These are phyloP conservation scores for Gracilaria domingensis DNA, from an alignment of 23 red algal species.

Conservation along the genomic window DNA sequence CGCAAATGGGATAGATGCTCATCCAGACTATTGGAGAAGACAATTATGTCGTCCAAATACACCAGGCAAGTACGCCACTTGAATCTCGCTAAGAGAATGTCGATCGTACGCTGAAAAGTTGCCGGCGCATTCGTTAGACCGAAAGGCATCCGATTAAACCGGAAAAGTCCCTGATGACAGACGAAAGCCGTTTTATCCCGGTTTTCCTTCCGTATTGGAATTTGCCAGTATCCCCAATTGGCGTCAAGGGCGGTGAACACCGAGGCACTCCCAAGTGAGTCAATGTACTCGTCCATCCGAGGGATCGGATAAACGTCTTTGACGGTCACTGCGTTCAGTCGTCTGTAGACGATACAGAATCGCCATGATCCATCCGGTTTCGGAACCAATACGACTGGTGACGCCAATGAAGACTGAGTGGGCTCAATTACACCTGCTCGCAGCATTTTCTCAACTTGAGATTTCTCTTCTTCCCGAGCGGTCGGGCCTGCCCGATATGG, in stretches of 20 bases:
- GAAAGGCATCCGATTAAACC: constrained; percentile 36
- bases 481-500: neutral
- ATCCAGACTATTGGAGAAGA: constrained; percentile 38
- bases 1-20: constrained; percentile 35
- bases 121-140: constrained; percentile 58
- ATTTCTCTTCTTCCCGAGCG: neutral
- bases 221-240: constrained; percentile 43
- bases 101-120: constrained; percentile 48
- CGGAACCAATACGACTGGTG: constrained; percentile 38
- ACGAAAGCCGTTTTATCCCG: neutral
- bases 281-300: constrained; percentile 23
- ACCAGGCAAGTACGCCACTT: constrained; percentile 38
- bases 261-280: constrained; percentile 37
- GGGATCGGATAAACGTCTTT: constrained; percentile 57
- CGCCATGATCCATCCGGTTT: constrained; percentile 28
- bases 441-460: constrained; percentile 26
- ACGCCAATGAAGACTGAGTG: neutral
- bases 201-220: constrained; percentile 21
- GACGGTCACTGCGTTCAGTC: constrained; percentile 19
- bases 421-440: constrained; percentile 28
- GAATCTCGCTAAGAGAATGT: constrained; percentile 24
- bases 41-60: constrained; percentile 59
- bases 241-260: constrained; percentile 36
- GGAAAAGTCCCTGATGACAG: constrained; percentile 7
- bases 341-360: constrained; percentile 44